Base-by-base conservation (phyloP, 306 rosid genomes). In the Vachellia pachyceras region DNA sequence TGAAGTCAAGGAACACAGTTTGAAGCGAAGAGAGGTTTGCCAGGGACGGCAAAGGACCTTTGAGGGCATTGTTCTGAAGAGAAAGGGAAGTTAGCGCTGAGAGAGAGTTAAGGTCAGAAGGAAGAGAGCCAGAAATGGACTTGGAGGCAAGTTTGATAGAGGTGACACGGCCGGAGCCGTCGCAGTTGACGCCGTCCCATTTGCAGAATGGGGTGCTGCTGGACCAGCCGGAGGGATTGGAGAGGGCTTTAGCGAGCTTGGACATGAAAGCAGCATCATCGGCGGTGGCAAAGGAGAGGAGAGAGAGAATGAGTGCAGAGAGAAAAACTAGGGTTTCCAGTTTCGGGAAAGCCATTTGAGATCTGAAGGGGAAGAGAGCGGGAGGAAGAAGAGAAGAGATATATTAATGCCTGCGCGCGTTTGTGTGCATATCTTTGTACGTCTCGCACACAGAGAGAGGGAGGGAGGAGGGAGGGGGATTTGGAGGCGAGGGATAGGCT, bases 61-160 rank as follows among this genome's bases (percentile, higher is more conserved):
- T 29, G 58, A 95, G 80, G 7, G 84, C 2, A 82, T 95, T 95
- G 29, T 70, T 57, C 50, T 93, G 94, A 60, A 95, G 91, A 0
- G 86, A 69, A 52, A 95, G 89, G 0, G 83, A 2, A 29, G 86
- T 68, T 81, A 95, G 95, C 47, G 83, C 82, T 1, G 94, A 45
- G 67, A 95, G 97, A 36, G 94, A 61, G 76, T 83, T 89, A 25
- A 95, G 89, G 85, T 93, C 89, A 18, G 93, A 68, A 50, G 97
- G 97, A 2, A 95, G 93, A 0, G 87, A 55, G 10, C 99, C 99
- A 40, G 89, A 73, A 82, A 95, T 92, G 3, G 87, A 83, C 4
- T 25, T 29, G 0, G 91, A 83, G 17, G 81, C 77, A 7, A 91
- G 75, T 84, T 68, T 73, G 68, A 95, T 89, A 80, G 81, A 22